These are phyloP conservation scores for Alliaria petiolata DNA, from an alignment of 345 rosid species.

Conservation along the genomic window DNA sequence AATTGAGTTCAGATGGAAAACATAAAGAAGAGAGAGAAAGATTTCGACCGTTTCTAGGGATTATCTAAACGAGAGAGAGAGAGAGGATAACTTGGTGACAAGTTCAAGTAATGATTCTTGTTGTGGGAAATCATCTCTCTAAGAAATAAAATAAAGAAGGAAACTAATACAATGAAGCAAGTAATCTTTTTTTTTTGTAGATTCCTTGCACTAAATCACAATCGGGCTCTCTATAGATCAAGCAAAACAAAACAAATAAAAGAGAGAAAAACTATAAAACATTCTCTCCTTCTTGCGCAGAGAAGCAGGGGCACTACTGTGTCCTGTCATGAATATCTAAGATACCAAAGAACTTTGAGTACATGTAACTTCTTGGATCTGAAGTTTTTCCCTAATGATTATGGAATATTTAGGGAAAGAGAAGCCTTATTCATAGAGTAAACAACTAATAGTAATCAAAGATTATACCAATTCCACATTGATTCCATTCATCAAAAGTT, in stretches of 20 bases:
- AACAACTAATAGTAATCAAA: conserved; percentile 1
- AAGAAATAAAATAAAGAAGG: conserved; percentile 22
- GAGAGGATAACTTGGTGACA: conserved; percentile 53
- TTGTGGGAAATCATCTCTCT: conserved; percentile 6
- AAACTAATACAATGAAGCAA: conserved; percentile 49
- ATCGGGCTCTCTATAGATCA: neutral
- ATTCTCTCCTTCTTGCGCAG: conserved; percentile 2
- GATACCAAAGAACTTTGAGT: neutral
- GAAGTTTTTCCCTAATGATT: neutral
- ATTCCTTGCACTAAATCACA: conserved; percentile 21
- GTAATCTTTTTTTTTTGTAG: conserved; percentile 42
- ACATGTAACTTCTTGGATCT: neutral
- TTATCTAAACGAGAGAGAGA: conserved; percentile 15
- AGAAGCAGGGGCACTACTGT: too few species aligned
- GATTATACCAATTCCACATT: neutral
- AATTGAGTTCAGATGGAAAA: conserved; percentile 1
- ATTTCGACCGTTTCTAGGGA: conserved; percentile 5
- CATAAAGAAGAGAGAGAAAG: conserved; percentile 1
- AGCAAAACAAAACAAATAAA: neutral
- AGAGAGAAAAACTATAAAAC: neutral
- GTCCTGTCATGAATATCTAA: too few species aligned
- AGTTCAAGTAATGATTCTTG: conserved; percentile 62
- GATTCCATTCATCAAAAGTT: conserved; percentile 10
- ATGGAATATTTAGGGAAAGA: neutral
- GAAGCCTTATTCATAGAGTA: conserved; percentile 6